A percentile compares a stretch with the other conserved stretches of the same genome.
These are phyloP conservation scores for Brachypodium distachyon DNA, from an alignment of 202 grass and related monocot genomes.

Conservation along the genomic window DNA sequence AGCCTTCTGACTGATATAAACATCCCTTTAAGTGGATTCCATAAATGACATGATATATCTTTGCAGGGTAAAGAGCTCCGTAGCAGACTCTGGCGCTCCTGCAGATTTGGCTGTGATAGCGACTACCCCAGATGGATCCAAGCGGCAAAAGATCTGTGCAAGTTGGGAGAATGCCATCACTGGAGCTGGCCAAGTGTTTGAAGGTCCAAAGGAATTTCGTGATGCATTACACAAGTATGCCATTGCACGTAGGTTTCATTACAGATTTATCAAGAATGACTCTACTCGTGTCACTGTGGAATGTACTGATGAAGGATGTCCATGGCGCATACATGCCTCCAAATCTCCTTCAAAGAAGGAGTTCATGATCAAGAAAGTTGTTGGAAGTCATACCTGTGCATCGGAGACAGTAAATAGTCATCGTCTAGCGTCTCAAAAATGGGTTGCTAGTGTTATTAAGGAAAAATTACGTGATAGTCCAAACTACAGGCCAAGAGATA, in stretches of 20 bases:
- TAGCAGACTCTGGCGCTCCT: constrained; percentile 35
- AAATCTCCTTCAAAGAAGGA: constrained; percentile 56
- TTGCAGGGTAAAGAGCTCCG: constrained; percentile 46
- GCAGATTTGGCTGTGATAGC: constrained; percentile 17
- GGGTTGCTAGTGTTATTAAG: constrained; percentile 84
- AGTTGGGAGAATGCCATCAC: constrained; percentile 57
- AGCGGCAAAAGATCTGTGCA: constrained; percentile 46
- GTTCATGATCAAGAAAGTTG: constrained; percentile 70
- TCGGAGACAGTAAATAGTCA: constrained; percentile 53
- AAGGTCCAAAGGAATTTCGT: constrained; percentile 59
- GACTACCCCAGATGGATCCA: constrained; percentile 36
- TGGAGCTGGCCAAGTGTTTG: constrained; percentile 65
- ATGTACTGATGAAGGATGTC: constrained; percentile 49
- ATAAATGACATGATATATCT: neutral
- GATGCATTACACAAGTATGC: constrained; percentile 78
- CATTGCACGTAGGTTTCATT: constrained; percentile 70
- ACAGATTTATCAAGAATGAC: constrained; percentile 78
- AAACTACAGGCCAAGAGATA: constrained; percentile 73
- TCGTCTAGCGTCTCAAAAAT: constrained; percentile 61
- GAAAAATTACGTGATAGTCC: constrained; percentile 62
- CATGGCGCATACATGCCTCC: constrained; percentile 70
- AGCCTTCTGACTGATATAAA: neutral
- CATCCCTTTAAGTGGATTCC: neutral
- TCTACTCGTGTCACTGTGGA: constrained; percentile 60
- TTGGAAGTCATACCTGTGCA: constrained; percentile 57